phyloP scores from a whole-genome alignment of 352 stramenopile species.

The Pythium brassicae region DNA sequence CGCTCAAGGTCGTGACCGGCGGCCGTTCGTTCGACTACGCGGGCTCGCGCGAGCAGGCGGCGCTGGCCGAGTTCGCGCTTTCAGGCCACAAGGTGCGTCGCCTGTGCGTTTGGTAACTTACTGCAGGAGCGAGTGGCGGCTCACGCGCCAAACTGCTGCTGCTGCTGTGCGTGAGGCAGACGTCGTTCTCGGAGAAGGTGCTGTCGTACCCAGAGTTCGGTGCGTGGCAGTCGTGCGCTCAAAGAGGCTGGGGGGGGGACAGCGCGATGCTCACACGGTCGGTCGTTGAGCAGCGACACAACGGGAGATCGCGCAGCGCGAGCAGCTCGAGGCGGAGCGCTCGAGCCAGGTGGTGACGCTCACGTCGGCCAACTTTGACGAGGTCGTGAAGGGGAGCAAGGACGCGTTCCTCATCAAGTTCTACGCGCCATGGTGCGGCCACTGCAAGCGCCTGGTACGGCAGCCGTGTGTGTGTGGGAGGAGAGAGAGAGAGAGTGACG shows the following conservation, averaged over 20 bases:
- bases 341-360: slow-evolving; percentile 49
- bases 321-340: slow-evolving; percentile 51
- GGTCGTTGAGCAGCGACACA: slow-evolving; percentile 20
- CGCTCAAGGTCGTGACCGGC: slow-evolving; percentile 64
- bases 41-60: slow-evolving; percentile 44
- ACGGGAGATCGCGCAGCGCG: slow-evolving; percentile 28
- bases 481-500: not conserved
- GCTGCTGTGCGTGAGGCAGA: slow-evolving; percentile 17
- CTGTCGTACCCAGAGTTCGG: slow-evolving; percentile 54
- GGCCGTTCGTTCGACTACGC: slow-evolving; percentile 73
- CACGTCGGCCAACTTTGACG: slow-evolving; percentile 48
- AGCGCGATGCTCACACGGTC: too few relatives aligned
- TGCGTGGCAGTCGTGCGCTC: slow-evolving; percentile 14
- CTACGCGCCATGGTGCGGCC: slow-evolving; percentile 74
- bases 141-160: too few relatives aligned
- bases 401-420: slow-evolving; percentile 81
- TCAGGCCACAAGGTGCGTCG: slow-evolving; percentile 62
- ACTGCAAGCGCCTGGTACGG: slow-evolving; percentile 76
- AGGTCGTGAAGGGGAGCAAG: slow-evolving; percentile 53
- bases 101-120: too few relatives aligned
- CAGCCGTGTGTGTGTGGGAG: not conserved
- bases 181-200: slow-evolving; percentile 46
- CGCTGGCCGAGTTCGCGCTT: slow-evolving; percentile 49
- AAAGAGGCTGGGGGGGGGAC: too few relatives aligned
- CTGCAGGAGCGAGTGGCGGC: too few relatives aligned